These are phyloP conservation scores for Cyberlindnera japonica DNA, from an alignment of 805 yeast genomes.

Conservation along the genomic window DNA sequence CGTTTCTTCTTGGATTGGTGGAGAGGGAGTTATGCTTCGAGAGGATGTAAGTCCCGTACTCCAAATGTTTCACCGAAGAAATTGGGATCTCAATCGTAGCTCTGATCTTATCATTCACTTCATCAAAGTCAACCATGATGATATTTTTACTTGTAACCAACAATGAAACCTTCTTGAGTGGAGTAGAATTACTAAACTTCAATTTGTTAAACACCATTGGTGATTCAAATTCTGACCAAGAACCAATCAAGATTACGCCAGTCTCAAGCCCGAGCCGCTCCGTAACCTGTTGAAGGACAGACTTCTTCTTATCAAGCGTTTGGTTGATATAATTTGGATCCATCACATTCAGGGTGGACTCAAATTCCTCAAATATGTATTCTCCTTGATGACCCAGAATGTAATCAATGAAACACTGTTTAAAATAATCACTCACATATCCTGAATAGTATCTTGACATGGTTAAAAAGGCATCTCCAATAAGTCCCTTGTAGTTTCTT, in stretches of 20 bases:
- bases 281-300: constrained; percentile 21
- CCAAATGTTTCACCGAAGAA: constrained; percentile 22
- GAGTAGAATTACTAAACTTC: constrained; percentile 9
- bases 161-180: constrained; percentile 16
- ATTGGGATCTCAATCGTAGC: constrained; percentile 19
- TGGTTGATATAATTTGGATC: constrained; percentile 25
- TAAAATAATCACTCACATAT: constrained; percentile 40
- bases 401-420: constrained; percentile 41
- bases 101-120: constrained; percentile 14
- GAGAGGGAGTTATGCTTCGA: constrained; percentile 20
- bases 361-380: constrained; percentile 39
- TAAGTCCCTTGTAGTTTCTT: constrained; percentile 38
- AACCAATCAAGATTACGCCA: constrained; percentile 25
- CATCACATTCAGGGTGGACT: constrained; percentile 30
- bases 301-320: constrained; percentile 27
- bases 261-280: constrained; percentile 18
- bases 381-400: constrained; percentile 35
- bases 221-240: constrained; percentile 26
- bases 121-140: constrained; percentile 22
- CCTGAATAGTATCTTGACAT: constrained; percentile 42
- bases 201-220: constrained; percentile 22
- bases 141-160: constrained; percentile 23
- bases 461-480: constrained; percentile 41
- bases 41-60: constrained; percentile 30
- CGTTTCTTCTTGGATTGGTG: constrained; percentile 30